Evolutionary conservation across 306 rosid species (phyloP), one percentile per base, ranked within the genome.

Genomic region (Pyrus communis): DNA sequence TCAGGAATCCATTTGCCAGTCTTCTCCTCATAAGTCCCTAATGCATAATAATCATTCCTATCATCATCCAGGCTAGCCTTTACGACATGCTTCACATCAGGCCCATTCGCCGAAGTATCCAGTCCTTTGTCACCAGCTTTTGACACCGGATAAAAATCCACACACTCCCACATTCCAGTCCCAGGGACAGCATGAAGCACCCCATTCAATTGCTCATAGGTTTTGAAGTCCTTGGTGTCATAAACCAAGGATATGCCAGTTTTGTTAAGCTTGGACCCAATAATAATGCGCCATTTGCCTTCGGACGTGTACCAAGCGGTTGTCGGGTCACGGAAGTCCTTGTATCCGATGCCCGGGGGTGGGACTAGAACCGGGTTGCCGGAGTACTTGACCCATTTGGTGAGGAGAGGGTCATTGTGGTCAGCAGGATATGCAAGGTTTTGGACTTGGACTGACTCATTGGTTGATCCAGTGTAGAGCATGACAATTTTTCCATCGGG

Each of bases 131-230:
- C 81, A 23, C 17, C 67, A 5, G 22, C 70, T 31, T 23, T 73
- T 2, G 89, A 84, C 3, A 93, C 92, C 0, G 98, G 96, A 73
- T 57, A 93, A 43, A 93, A 93, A 77, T 93, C 98, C 4, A 89
- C 81, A 77, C 98, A 93, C 81, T 93, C 98, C 98, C 97, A 93
- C 97, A 93, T 93, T 54, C 98, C 97, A 22, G 96, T 88, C 33
- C 80, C 84, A 17, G 86, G 78, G 19, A 91, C 93, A 42, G 87
- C 96, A 84, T 77, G 86, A 40, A 93, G 88, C 14, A 79, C 19
- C 15, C 91, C 89, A 25, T 86, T 82, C 4, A 84, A 45, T 10
- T 7, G 89, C 81, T 89, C 86, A 17, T 61, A 93, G 18, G 18
- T 86, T 83, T 78, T 85, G 77, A 93, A 93, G 74, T 93, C 93